Base-by-base conservation (phyloP, 805 yeast species). In the Clavispora santaluciae region DNA sequence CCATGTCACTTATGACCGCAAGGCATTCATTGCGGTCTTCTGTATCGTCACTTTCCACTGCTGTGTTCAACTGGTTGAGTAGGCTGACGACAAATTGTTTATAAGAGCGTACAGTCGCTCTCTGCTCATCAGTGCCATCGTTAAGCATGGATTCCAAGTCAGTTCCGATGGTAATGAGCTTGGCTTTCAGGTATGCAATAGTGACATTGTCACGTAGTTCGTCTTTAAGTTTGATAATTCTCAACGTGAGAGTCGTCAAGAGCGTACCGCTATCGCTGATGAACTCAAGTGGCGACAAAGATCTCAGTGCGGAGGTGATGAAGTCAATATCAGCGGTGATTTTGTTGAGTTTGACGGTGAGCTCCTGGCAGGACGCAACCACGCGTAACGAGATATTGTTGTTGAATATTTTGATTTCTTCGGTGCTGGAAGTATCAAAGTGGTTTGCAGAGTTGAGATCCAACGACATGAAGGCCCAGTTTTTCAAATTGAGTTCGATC, bases 1-100 rank as follows among this genome's bases (percentile, higher is more conserved):
- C 89, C 61, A 83, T 81, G 49, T 83, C 89, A 44, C 72, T 72
- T 22, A 83, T 78, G 22, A 81, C 81, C 0, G 79, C 78, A 40
- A 83, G 66, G 49, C 87, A 82, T 54, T 83, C 88, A 61, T 78
- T 73, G 41, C 80, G 78, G 10, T 75, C 75, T 31, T 75, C 73
- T 15, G 73, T 69, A 51, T 83, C 85, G 24, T 76, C 74, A 12
- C 63, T 56, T 6, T 68, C 70, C 6, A 79, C 73, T 3, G 84
- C 76, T 12, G 61, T 63, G 41, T 79, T 78, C 43, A 83, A 61
- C 51, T 82, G 88, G 35, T 68, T 70, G 20, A 83, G 61, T 36
- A 83, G 59, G 31, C 76, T 75, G 35, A 73, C 72, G 33, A 83
- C 81, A 53, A 83, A 83, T 10, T 64, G 61, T 50, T 78, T 78